Evolutionary conservation across 139 green algal species (phyloP).

Genomic region (Eudorina sp.): DNA sequence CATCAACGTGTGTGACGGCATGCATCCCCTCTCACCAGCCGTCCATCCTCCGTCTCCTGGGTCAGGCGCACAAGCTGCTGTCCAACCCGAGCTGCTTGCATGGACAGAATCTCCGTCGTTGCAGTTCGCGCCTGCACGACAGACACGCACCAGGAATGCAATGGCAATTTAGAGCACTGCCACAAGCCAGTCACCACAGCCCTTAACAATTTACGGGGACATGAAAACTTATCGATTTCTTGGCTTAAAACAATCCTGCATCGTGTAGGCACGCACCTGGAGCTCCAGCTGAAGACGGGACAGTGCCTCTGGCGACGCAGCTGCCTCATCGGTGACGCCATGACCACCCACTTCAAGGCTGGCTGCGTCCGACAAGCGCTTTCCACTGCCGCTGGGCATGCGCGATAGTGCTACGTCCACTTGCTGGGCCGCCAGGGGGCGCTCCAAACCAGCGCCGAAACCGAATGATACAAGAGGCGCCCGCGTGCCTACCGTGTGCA

Average conservation of each 20-base stretch:
- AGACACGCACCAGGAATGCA: too few relatives aligned
- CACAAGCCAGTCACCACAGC: too few relatives aligned
- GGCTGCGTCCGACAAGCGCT: neutral
- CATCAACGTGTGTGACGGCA: too few relatives aligned
- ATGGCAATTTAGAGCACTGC: neutral
- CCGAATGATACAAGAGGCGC: too few relatives aligned
- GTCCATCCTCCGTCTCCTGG: neutral
- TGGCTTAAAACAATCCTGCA: too few relatives aligned
- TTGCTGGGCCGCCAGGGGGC: too few relatives aligned
- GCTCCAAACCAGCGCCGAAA: too few relatives aligned
- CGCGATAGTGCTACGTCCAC: too few relatives aligned
- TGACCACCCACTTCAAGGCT: neutral
- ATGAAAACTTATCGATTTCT: too few relatives aligned
- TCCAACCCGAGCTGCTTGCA: neutral
- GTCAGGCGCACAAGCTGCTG: neutral
- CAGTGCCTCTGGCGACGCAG: neutral
- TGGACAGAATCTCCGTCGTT: conserved; percentile 7
- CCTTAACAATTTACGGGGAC: too few relatives aligned
- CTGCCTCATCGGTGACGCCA: neutral
- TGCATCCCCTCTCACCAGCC: conserved; percentile 20
- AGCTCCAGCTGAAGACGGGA: neutral
- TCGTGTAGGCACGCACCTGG: neutral
- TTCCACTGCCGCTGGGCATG: neutral
- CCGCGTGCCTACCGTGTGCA: too few relatives aligned
- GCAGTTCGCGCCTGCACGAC: neutral